Evolutionary conservation across 1,284 basidiomycete species (phyloP).

Genomic region (Fomes fomentarius): DNA sequence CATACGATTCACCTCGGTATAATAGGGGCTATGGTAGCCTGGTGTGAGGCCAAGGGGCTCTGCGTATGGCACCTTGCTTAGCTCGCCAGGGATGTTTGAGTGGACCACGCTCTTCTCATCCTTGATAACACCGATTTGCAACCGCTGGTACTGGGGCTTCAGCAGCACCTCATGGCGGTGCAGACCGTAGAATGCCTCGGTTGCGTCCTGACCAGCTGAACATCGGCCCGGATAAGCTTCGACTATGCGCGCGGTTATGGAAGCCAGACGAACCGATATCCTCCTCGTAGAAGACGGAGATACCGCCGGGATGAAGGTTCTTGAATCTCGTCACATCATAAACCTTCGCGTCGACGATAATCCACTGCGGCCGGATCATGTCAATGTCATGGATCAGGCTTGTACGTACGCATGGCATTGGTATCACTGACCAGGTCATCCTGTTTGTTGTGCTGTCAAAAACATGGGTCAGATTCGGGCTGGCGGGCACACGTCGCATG

Average conservation of each 20-base stretch:
- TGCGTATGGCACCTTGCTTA: slow-evolving; percentile 74
- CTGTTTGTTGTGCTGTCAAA: slow-evolving; percentile 60
- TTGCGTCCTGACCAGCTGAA: slow-evolving; percentile 82
- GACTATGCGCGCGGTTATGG: no score
- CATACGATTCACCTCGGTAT: slow-evolving; percentile 44
- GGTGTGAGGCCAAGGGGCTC: slow-evolving; percentile 80
- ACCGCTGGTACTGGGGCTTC: slow-evolving; percentile 72
- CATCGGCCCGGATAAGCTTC: slow-evolving; percentile 35
- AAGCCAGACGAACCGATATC: slow-evolving; percentile 55
- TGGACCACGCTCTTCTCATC: slow-evolving; percentile 66
- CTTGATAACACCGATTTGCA: slow-evolving; percentile 72
- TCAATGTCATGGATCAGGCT: no score
- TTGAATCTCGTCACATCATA: slow-evolving; percentile 83
- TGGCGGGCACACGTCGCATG: background rate
- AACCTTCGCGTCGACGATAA: slow-evolving; percentile 83
- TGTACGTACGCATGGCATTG: background rate
- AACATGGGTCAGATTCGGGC: background rate
- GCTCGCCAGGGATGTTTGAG: slow-evolving; percentile 52
- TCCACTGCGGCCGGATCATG: slow-evolving; percentile 56
- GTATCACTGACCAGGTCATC: slow-evolving; percentile 53
- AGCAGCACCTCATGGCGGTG: slow-evolving; percentile 81
- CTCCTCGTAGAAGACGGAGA: slow-evolving; percentile 70
- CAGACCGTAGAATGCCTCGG: slow-evolving; percentile 83
- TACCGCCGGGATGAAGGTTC: slow-evolving; percentile 84
- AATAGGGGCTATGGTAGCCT: slow-evolving; percentile 76